Evolutionary conservation across 345 rosid genomes (phyloP), one percentile per base, ranked within the genome.

Genomic region (Litchi chinensis): DNA sequence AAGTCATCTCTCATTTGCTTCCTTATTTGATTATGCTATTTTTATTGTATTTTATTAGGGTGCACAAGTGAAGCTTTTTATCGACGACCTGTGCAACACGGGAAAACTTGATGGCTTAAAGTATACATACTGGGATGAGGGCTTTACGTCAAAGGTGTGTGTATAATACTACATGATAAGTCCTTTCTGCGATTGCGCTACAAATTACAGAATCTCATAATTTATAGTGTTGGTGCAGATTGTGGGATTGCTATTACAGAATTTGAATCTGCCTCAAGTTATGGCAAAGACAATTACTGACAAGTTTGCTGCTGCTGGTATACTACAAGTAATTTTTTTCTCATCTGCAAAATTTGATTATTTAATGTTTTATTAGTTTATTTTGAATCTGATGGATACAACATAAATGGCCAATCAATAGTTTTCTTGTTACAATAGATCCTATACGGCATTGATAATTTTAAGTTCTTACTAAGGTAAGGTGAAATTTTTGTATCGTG

Each of bases 291-390:
- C 95, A 62, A 85, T 92, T 73, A 10, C 48, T 56, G 97, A 96
- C 79, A 94, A 96, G 87, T 89, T 90, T 69, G 98, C 99, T 54
- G 98, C 99, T 12, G 94, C 91, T 48, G 91, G 84, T 74, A 96
- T 96, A 84, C 97, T 96, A 79, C 97, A 94, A 97, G 99, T 96
- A 82, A 57, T 1, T 73, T 76, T 52, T 74, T 79, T 62, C 10
- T 70, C 21, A 59, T 73, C 74, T 44, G 41, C 50, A 71, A 48
- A 75, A 50, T 26, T 82, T 71, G 44, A 50, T 62, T 21, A 60
- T n/a, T 60, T 60, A 22, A 4, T 26, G 68, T 70, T 74, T 54
- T 70, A 13, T 57, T 4, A 65, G 56, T 56, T 39, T 4, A 9
- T 65, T 41, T 63, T 3, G 43, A 56, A 22, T n/a, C 1, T 4